A percentile compares a stretch with the other conserved stretches of the same genome.
Evolutionary conservation across 106 monocot genomes (phyloP).

Genomic region (Dendrobium nobile): DNA sequence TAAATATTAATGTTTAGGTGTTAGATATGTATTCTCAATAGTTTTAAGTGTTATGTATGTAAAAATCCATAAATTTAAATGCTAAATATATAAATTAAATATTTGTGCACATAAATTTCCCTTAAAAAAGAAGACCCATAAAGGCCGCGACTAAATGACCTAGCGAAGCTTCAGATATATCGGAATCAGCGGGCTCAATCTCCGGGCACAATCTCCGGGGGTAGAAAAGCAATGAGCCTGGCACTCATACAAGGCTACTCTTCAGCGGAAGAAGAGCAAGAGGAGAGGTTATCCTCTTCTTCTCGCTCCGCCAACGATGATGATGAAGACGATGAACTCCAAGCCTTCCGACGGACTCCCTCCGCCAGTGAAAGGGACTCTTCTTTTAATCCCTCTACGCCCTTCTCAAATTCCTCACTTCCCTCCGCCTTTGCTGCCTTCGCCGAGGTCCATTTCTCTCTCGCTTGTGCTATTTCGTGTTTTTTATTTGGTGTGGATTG

Average conservation of each 20-base stretch:
- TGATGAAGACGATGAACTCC: slow-evolving; percentile 2
- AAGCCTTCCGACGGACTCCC: not conserved
- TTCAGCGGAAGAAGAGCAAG: slow-evolving; percentile 42
- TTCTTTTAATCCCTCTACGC: not conserved
- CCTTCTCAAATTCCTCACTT: slow-evolving; percentile 32
- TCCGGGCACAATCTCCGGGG: not conserved
- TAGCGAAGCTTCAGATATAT: not conserved
- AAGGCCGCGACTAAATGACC: not conserved
- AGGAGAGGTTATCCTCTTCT: not conserved
- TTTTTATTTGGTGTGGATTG: slow-evolving; percentile 7
- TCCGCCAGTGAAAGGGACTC: not conserved
- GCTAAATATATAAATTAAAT: too few species aligned
- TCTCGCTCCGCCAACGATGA: slow-evolving; percentile 20
- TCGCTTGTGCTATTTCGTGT: not conserved
- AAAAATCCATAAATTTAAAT: too few species aligned
- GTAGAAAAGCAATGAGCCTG: slow-evolving; percentile 45
- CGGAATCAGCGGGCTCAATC: not conserved
- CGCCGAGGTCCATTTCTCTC: slow-evolving; percentile 45
- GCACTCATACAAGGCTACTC: slow-evolving; percentile 74
- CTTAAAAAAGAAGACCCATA: too few species aligned
- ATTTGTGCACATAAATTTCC: too few species aligned
- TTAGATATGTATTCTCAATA: too few species aligned
- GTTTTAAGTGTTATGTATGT: too few species aligned
- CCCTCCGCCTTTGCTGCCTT: slow-evolving; percentile 82
- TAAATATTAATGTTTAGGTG: too few species aligned